These are phyloP conservation scores for Verticillium nubilum DNA, from an alignment of 2,329 filamentous ascomycete genomes.

Conservation along the genomic window DNA sequence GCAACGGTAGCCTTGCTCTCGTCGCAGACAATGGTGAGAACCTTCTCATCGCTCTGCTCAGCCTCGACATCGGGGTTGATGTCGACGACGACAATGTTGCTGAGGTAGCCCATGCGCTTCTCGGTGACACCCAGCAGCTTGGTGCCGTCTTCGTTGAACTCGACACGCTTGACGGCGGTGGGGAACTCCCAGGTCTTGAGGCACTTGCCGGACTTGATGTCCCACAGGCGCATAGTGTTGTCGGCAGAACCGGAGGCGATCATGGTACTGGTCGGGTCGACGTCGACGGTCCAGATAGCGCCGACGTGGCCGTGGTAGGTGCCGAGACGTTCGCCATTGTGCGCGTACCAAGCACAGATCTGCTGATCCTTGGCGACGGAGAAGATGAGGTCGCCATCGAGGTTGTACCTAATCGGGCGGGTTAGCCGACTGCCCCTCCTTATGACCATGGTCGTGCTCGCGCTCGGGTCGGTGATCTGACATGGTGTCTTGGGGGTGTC, in stretches of 20 bases:
- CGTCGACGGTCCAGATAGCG: constrained; percentile 97
- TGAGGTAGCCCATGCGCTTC: constrained; percentile 95
- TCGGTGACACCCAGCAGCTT: constrained; percentile 92
- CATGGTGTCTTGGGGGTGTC: not conserved
- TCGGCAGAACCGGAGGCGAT: constrained; percentile 95
- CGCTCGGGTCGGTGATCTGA: not conserved
- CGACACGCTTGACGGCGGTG: constrained; percentile 94
- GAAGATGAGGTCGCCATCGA: constrained; percentile 95
- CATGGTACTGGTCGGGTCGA: constrained; percentile 85
- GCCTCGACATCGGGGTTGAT: constrained; percentile 78
- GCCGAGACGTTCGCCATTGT: constrained; percentile 96
- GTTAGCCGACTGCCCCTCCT: constrained; percentile 6
- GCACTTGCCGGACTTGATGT: constrained; percentile 85
- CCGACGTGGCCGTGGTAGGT: constrained; percentile 96
- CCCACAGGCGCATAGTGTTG: constrained; percentile 97
- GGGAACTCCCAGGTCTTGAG: constrained; percentile 98
- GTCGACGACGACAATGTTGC: constrained; percentile 89
- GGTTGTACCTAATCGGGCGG: constrained; percentile 61
- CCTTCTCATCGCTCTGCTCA: constrained; percentile 78
- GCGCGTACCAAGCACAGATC: constrained; percentile 93
- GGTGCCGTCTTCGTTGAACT: constrained; percentile 92
- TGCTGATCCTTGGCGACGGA: constrained; percentile 94
- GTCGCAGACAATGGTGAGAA: constrained; percentile 84
- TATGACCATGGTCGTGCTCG: not conserved
- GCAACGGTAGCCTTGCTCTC: constrained; percentile 97